phyloP scores from a whole-genome alignment of 805 yeast genomes.

The Scheffersomyces stipitis region DNA sequence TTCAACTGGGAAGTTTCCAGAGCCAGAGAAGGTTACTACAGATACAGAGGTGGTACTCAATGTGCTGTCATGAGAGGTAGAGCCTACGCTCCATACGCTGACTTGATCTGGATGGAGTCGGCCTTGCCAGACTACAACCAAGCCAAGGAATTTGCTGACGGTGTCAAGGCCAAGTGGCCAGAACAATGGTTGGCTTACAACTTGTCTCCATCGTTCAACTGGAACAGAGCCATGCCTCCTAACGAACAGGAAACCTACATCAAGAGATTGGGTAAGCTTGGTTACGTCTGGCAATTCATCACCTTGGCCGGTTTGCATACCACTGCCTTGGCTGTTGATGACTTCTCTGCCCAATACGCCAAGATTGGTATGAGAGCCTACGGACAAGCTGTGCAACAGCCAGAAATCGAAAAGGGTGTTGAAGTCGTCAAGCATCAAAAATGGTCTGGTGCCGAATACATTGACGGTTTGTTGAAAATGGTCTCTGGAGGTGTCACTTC shows the following conservation, averaged over 20 bases:
- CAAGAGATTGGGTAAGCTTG: conserved; percentile 78
- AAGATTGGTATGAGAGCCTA: conserved; percentile 93
- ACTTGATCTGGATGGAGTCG: conserved; percentile 97
- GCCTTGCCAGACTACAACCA: conserved; percentile 91
- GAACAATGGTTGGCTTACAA: conserved; percentile 96
- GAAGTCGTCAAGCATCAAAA: conserved; percentile 97
- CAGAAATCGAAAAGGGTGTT: conserved; percentile 84
- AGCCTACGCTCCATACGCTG: conserved; percentile 93
- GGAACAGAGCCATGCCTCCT: conserved; percentile 91
- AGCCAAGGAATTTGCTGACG: conserved; percentile 92
- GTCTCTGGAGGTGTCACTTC: conserved; percentile 93
- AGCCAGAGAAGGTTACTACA: conserved; percentile 95
- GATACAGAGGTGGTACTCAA: conserved; percentile 94
- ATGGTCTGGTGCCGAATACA: conserved; percentile 98
- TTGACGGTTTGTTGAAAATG: conserved; percentile 84
- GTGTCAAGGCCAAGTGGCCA: conserved; percentile 79
- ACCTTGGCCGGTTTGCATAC: conserved; percentile 97
- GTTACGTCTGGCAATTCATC: conserved; percentile 97
- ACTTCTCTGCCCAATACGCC: conserved; percentile 76
- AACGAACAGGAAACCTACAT: conserved; percentile 90
- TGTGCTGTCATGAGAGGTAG: conserved; percentile 97
- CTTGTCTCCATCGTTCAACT: conserved; percentile 95
- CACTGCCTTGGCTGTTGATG: conserved; percentile 87
- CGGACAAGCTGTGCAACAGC: conserved; percentile 82
- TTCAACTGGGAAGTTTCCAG: conserved; percentile 96